These are phyloP conservation scores for Austroboletus novae-zelandiae DNA, from an alignment of 1,284 basidiomycete genomes.

Conservation along the genomic window DNA sequence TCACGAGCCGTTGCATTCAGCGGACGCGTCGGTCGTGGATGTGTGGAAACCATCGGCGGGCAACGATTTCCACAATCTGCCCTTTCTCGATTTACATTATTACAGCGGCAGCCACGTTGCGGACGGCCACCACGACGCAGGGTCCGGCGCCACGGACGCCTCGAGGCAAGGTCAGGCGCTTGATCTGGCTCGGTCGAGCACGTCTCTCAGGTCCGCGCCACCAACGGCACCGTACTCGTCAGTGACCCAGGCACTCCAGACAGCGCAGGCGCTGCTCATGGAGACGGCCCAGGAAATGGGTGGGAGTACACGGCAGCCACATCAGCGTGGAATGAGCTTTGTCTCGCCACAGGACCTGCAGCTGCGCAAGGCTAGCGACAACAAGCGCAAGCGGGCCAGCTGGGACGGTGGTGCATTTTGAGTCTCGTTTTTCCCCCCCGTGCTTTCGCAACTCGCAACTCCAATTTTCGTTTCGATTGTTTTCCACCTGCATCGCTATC, in stretches of 20 bases:
- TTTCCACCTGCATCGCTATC: slow-evolving; percentile 24
- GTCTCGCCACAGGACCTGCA: slow-evolving; percentile 68
- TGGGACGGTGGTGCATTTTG: slow-evolving; percentile 59
- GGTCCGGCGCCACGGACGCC: slow-evolving; percentile 22
- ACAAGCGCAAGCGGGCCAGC: slow-evolving; percentile 72
- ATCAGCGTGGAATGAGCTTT: slow-evolving; percentile 61
- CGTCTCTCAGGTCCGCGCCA: slow-evolving; percentile 34
- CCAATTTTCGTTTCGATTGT: slow-evolving; percentile 6
- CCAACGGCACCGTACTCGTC: slow-evolving; percentile 28
- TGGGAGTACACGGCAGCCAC: slow-evolving; percentile 28
- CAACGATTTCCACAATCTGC: slow-evolving; percentile 50
- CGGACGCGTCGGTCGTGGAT: slow-evolving; percentile 22
- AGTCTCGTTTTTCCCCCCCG: background rate
- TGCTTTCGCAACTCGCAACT: slow-evolving; percentile 6
- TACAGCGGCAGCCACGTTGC: slow-evolving; percentile 38
- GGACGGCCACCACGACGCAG: slow-evolving; percentile 27
- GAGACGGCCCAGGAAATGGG: slow-evolving; percentile 16
- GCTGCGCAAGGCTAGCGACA: slow-evolving; percentile 49
- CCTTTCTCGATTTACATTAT: slow-evolving; percentile 75
- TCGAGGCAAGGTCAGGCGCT: slow-evolving; percentile 57
- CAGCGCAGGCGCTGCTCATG: slow-evolving; percentile 24
- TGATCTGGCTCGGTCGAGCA: slow-evolving; percentile 53
- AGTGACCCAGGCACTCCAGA: slow-evolving; percentile 29
- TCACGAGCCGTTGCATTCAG: slow-evolving; percentile 17
- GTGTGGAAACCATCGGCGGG: slow-evolving; percentile 29